A percentile compares a stretch with the other conserved stretches of the same genome.
Conservation (phyloP, 1,139 yeast species). For the Magnusiomyces paraingens region DNA sequence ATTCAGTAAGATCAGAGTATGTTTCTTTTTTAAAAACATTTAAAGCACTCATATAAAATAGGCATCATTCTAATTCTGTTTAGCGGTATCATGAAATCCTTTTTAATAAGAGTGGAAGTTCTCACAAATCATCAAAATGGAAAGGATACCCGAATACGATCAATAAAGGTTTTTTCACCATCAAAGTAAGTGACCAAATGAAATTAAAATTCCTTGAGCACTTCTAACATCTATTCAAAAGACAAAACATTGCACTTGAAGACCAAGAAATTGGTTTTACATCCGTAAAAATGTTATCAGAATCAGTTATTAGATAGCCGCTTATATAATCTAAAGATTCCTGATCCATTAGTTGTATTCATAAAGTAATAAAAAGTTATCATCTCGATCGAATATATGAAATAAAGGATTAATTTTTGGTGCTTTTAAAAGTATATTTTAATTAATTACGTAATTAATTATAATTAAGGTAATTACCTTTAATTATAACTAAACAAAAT, state of each 20-base stretch:
- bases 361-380: too few relatives aligned
- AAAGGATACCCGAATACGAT: conserved; percentile 86
- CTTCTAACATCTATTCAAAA: conserved; percentile 13
- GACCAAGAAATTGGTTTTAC: conserved; percentile 30
- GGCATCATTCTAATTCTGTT: neutral
- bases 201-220: conserved; percentile 2
- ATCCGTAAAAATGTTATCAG: conserved; percentile 31
- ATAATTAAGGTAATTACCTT: too few relatives aligned
- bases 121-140: conserved; percentile 91
- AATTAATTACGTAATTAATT: too few relatives aligned
- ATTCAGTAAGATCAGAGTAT: conserved; percentile 47
- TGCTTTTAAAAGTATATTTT: too few relatives aligned
- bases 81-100: conserved; percentile 59
- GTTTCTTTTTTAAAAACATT: conserved; percentile 11
- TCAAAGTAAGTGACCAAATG: conserved; percentile 18
- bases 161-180: conserved; percentile 53
- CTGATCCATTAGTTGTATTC: too few relatives aligned
- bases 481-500: too few relatives aligned
- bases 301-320: conserved; percentile 32
- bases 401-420: too few relatives aligned
- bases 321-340: neutral
- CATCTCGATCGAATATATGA: neutral
- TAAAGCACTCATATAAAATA: neutral
- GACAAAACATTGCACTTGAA: conserved; percentile 21
- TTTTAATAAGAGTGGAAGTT: conserved; percentile 61